These are phyloP conservation scores for Metschnikowia anglica DNA, from an alignment of 805 yeast genomes.

Conservation along the genomic window DNA sequence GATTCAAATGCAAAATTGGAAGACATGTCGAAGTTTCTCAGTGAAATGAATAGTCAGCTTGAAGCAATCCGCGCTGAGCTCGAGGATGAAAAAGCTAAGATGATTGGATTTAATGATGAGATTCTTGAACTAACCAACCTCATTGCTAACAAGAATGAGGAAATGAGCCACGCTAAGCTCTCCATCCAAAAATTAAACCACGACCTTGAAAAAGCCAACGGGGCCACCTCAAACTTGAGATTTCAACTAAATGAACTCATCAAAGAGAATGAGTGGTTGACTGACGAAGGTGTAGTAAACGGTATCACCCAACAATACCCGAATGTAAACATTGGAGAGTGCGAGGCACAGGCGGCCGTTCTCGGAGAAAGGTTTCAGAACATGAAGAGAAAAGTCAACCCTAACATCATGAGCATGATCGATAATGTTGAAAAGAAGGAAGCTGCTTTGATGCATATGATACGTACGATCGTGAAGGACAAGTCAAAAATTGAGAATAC, in stretches of 20 bases:
- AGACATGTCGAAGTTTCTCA: constrained; percentile 25
- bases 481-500: constrained; percentile 88
- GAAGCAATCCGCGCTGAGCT: constrained; percentile 30
- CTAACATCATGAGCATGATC: constrained; percentile 85
- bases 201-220: constrained; percentile 50
- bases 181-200: constrained; percentile 54
- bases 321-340: constrained; percentile 60
- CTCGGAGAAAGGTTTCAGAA: constrained; percentile 60
- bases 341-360: constrained; percentile 54
- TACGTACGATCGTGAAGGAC: constrained; percentile 83
- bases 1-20: constrained; percentile 23
- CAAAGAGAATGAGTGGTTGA: constrained; percentile 70
- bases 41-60: constrained; percentile 23
- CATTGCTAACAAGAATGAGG: constrained; percentile 45
- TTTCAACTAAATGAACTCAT: constrained; percentile 45
- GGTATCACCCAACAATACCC: constrained; percentile 61
- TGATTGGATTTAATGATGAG: constrained; percentile 75
- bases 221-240: constrained; percentile 36
- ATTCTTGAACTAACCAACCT: constrained; percentile 55
- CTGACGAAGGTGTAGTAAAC: constrained; percentile 57
- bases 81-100: constrained; percentile 55
- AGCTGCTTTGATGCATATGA: constrained; percentile 69
- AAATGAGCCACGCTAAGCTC: constrained; percentile 47
- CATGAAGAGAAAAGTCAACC: constrained; percentile 79
- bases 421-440: constrained; percentile 92